Conservation (phyloP, 768 basidiomycete genomes). For the Postia placenta region DNA sequence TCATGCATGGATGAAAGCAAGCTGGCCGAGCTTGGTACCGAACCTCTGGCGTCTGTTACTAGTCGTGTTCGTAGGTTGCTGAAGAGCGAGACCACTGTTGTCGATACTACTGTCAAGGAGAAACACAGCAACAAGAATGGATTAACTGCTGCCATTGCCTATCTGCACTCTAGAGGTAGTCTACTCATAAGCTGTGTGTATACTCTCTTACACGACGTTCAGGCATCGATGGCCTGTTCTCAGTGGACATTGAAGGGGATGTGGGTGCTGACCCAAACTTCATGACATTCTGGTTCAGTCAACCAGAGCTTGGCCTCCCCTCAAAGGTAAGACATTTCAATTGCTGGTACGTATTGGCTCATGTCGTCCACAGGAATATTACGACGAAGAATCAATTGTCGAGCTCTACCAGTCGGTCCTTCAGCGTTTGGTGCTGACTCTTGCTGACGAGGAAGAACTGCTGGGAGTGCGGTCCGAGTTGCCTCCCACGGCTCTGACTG, state of each 20-base stretch:
- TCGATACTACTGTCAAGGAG: constrained; percentile 16
- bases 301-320: constrained; percentile 75
- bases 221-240: constrained; percentile 77
- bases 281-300: constrained; percentile 83
- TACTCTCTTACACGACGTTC: constrained; percentile 2
- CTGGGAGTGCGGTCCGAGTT: constrained; percentile 15
- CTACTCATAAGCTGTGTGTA: no score
- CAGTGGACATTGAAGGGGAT: constrained; percentile 86
- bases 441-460: constrained; percentile 47
- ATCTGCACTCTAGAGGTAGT: constrained; percentile 80
- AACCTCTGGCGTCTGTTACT: constrained; percentile 66
- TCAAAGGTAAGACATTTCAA: constrained; percentile 55
- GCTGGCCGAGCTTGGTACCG: constrained; percentile 67
- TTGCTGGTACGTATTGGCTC: not conserved
- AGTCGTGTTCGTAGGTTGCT: constrained; percentile 55
- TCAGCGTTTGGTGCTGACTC: constrained; percentile 53
- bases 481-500: constrained; percentile 19
- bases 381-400: constrained; percentile 66
- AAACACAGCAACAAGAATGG: constrained; percentile 38
- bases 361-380: constrained; percentile 67
- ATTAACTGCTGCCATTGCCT: constrained; percentile 79
- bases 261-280: constrained; percentile 78
- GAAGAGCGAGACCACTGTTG: constrained; percentile 42
- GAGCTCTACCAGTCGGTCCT: constrained; percentile 67
- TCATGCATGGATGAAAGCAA: constrained; percentile 78